Conservation (phyloP, 1,139 yeast species). For the Martiniozyma asiatica region DNA sequence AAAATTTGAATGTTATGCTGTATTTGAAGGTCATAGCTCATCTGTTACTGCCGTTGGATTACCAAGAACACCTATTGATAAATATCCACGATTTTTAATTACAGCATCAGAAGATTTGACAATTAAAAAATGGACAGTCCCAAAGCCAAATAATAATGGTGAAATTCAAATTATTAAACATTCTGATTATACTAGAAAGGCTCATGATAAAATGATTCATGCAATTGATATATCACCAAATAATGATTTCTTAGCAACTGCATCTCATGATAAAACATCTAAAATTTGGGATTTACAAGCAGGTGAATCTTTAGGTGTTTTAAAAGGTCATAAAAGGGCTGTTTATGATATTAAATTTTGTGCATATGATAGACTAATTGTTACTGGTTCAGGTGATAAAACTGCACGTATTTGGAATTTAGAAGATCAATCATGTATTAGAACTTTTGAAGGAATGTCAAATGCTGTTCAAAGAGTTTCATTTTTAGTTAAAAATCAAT, state of each 20-base stretch:
- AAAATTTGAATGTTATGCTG: slow-evolving; percentile 42
- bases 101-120: slow-evolving; percentile 89
- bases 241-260: slow-evolving; percentile 80
- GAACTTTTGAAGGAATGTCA: slow-evolving; percentile 89
- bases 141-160: slow-evolving; percentile 24
- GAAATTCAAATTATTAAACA: slow-evolving; percentile 26
- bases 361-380: slow-evolving; percentile 59
- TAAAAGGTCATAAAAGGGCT: slow-evolving; percentile 88
- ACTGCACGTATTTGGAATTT: slow-evolving; percentile 84
- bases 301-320: slow-evolving; percentile 77
- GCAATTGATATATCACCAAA: slow-evolving; percentile 81
- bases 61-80: slow-evolving; percentile 42
- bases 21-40: slow-evolving; percentile 77
- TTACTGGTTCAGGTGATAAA: slow-evolving; percentile 85
- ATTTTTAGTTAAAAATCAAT: slow-evolving; percentile 56
- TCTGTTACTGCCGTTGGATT: slow-evolving; percentile 75
- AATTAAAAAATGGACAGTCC: slow-evolving; percentile 78
- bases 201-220: slow-evolving; percentile 94
- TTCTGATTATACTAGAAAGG: slow-evolving; percentile 82
- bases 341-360: slow-evolving; percentile 86
- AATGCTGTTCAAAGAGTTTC: slow-evolving; percentile 79
- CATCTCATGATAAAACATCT: slow-evolving; percentile 88
- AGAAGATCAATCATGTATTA: slow-evolving; percentile 57
- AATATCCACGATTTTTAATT: slow-evolving; percentile 56
- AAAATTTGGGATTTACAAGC: slow-evolving; percentile 75